A percentile compares a stretch with the other conserved stretches of the same genome.
phyloP scores from a whole-genome alignment of 148 eudicot genomes.

The Cornus suecica region DNA sequence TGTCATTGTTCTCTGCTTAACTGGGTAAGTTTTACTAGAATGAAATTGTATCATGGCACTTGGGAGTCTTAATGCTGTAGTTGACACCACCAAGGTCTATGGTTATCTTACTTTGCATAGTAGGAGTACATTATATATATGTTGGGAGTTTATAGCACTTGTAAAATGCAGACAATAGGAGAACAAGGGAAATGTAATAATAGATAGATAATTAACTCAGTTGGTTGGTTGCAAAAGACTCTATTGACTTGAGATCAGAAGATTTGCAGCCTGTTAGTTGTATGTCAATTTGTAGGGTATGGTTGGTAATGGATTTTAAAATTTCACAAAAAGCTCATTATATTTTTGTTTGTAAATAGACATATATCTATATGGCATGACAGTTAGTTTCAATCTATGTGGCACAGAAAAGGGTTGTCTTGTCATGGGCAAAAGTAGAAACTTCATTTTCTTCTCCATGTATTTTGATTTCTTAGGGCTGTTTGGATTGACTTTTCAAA shows the following conservation, averaged over 20 bases:
- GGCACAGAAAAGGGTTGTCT: too few relatives aligned
- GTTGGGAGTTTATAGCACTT: neutral
- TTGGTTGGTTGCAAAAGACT: neutral
- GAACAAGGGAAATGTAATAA: slow-evolving; percentile 1
- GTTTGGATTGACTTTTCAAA: too few relatives aligned
- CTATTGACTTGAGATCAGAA: neutral
- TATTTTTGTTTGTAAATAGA: too few relatives aligned
- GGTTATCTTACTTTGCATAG: neutral
- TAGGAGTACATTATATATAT: neutral
- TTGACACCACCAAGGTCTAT: neutral
- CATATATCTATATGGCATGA: too few relatives aligned
- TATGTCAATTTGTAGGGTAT: neutral
- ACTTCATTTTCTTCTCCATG: too few relatives aligned
- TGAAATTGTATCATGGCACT: neutral
- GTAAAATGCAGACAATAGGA: slow-evolving; percentile 4
- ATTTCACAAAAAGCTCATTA: neutral
- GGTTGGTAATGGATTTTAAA: neutral
- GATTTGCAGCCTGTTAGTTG: neutral
- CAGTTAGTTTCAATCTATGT: too few relatives aligned
- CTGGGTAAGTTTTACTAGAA: neutral
- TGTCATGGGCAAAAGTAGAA: too few relatives aligned
- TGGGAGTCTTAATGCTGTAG: neutral
- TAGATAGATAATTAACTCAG: slow-evolving; percentile 7
- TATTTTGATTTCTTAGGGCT: too few relatives aligned
- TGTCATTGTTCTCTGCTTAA: slow-evolving; percentile 2